phyloP scores from a whole-genome alignment of 306 rosid species.

The Datisca glomerata region DNA sequence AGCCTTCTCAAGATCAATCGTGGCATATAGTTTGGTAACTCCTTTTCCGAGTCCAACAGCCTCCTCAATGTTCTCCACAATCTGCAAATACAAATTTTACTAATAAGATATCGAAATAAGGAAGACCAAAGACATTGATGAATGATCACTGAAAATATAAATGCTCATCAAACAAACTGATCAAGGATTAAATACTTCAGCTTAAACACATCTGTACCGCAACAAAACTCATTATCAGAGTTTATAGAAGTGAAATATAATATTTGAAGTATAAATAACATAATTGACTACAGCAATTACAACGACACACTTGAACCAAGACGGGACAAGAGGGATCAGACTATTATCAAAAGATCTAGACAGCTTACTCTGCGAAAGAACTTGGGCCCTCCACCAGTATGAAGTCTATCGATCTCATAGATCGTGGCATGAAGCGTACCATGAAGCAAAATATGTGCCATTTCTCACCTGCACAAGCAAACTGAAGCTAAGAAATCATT shows the following conservation, averaged over 20 bases:
- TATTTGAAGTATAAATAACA: no score
- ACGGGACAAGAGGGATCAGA: background rate
- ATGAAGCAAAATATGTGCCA: conserved; percentile 68
- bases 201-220: background rate
- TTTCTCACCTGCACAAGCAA: conserved; percentile 29
- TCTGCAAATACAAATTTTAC: conserved; percentile 9
- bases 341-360: background rate
- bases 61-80: conserved; percentile 23
- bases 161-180: background rate
- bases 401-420: conserved; percentile 62
- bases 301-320: background rate
- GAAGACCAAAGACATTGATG: background rate
- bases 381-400: conserved; percentile 28
- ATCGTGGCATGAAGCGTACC: conserved; percentile 85
- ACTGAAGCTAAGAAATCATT: no score
- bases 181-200: background rate
- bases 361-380: conserved; percentile 47
- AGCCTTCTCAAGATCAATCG: conserved; percentile 31
- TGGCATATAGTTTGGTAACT: conserved; percentile 21
- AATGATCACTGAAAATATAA: background rate
- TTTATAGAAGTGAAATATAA: no score
- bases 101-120: background rate
- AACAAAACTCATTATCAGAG: no score
- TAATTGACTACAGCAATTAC: no score
- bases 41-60: conserved; percentile 33